phyloP scores from a whole-genome alignment of 2,329 filamentous ascomycete species.

The Hymenoscyphus repandus region DNA sequence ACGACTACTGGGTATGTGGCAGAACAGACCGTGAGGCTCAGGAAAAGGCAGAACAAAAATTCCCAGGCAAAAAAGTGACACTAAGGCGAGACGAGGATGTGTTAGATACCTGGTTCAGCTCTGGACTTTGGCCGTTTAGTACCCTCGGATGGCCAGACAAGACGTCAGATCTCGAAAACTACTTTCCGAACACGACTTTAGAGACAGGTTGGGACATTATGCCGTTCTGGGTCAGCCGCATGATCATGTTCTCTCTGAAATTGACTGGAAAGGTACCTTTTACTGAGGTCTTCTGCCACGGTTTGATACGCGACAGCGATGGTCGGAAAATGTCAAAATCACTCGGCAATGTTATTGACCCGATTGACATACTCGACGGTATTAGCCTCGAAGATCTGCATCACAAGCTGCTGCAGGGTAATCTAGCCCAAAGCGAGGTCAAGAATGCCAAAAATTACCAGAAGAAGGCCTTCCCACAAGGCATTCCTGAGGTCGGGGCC shows the following conservation, averaged over 20 bases:
- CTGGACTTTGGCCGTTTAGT: slow-evolving; percentile 89
- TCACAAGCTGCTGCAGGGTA: slow-evolving; percentile 74
- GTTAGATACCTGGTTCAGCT: slow-evolving; percentile 94
- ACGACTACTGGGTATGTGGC: slow-evolving; percentile 76
- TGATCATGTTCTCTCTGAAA: slow-evolving; percentile 93
- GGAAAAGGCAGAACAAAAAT: slow-evolving; percentile 74
- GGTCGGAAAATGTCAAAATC: slow-evolving; percentile 98
- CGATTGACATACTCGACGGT: slow-evolving; percentile 86
- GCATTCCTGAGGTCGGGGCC: slow-evolving; percentile 88
- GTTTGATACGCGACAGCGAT: slow-evolving; percentile 84
- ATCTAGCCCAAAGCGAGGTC: slow-evolving; percentile 79
- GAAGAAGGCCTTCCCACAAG: slow-evolving; percentile 87
- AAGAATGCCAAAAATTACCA: slow-evolving; percentile 86
- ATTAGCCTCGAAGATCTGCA: slow-evolving; percentile 75
- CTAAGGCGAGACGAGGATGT: slow-evolving; percentile 85
- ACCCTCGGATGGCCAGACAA: slow-evolving; percentile 88
- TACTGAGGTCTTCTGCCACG: slow-evolving; percentile 92
- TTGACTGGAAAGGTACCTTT: slow-evolving; percentile 90
- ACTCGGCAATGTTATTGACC: slow-evolving; percentile 90
- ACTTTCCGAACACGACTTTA: slow-evolving; percentile 83
- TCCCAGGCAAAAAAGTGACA: slow-evolving; percentile 73
- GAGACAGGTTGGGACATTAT: slow-evolving; percentile 97
- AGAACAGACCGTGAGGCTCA: slow-evolving; percentile 74
- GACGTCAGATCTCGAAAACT: slow-evolving; percentile 69
- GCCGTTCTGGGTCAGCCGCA: slow-evolving; percentile 88